Percentiles rank a stretch among this genome's conserved stretches.
Evolutionary conservation across 208 protist genomes (phyloP).

Genomic region (Wallacemonas collosoma): DNA sequence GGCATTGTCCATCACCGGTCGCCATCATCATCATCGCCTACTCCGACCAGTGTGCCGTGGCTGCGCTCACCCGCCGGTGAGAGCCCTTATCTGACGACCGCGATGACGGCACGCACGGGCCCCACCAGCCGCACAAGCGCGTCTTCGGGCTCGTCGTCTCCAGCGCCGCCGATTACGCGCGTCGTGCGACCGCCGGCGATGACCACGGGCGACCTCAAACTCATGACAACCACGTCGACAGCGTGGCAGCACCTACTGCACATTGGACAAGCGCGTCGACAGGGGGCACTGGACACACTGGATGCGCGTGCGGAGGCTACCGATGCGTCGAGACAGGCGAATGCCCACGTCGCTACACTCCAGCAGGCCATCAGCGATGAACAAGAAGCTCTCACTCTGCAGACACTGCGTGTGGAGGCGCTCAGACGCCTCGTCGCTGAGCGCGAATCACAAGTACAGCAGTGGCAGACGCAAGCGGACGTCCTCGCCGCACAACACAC

Average conservation of each 20-base stretch:
- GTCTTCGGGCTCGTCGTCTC: constrained; percentile 11
- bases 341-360: constrained; percentile 33
- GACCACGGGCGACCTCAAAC: constrained; percentile 51
- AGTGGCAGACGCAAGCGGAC: constrained; percentile 21
- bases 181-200: constrained; percentile 12
- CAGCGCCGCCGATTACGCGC: background rate
- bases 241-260: constrained; percentile 41
- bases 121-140: background rate
- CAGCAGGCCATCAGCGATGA: constrained; percentile 35
- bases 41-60: background rate
- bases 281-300: constrained; percentile 23
- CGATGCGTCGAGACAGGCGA: constrained; percentile 13
- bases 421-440: constrained; percentile 30
- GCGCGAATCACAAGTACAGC: constrained; percentile 25
- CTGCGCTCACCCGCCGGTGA: constrained; percentile 13
- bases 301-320: constrained; percentile 21
- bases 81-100: background rate
- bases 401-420: constrained; percentile 35
- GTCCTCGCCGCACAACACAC: constrained; percentile 24
- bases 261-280: constrained; percentile 25
- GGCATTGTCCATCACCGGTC: background rate
- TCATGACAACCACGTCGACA: constrained; percentile 34
- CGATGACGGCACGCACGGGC: too few species aligned
- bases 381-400: constrained; percentile 34
- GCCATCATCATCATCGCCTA: background rate